Evolutionary conservation across 2,329 filamentous ascomycete species (phyloP).

Genomic region (Fusarium bulbicola): DNA sequence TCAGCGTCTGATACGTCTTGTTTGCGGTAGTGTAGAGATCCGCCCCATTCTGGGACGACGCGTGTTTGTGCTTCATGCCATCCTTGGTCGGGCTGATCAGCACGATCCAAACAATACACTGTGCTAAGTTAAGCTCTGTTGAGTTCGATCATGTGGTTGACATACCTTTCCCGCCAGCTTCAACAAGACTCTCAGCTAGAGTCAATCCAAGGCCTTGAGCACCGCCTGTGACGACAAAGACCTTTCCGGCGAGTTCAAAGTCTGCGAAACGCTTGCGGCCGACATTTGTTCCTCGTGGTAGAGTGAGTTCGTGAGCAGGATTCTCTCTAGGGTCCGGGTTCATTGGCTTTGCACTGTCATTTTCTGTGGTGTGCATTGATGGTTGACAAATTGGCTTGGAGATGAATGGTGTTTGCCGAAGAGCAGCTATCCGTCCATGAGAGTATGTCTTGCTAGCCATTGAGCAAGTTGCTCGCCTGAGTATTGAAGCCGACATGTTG

Average conservation of each 20-base stretch:
- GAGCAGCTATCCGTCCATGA: background rate
- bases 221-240: constrained; percentile 79
- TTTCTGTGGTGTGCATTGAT: constrained; percentile 6
- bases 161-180: constrained; percentile 76
- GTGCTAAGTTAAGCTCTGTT: rapidly evolving
- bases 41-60: constrained; percentile 64
- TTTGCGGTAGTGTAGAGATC: constrained; percentile 74
- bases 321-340: constrained; percentile 40
- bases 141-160: background rate
- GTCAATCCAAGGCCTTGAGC: constrained; percentile 81
- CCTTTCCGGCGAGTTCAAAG: constrained; percentile 78
- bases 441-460: background rate
- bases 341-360: constrained; percentile 18
- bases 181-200: constrained; percentile 79
- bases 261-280: constrained; percentile 66
- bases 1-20: constrained; percentile 84
- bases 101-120: constrained; percentile 15
- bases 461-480: background rate
- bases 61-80: constrained; percentile 72
- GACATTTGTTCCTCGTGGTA: constrained; percentile 36
- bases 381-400: background rate
- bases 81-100: constrained; percentile 55
- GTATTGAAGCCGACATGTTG: constrained; percentile 9
- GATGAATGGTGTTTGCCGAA: background rate
- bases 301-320: constrained; percentile 12